These are phyloP conservation scores for Neurospora sp. DNA, from an alignment of 2,329 filamentous ascomycete species.

Conservation along the genomic window DNA sequence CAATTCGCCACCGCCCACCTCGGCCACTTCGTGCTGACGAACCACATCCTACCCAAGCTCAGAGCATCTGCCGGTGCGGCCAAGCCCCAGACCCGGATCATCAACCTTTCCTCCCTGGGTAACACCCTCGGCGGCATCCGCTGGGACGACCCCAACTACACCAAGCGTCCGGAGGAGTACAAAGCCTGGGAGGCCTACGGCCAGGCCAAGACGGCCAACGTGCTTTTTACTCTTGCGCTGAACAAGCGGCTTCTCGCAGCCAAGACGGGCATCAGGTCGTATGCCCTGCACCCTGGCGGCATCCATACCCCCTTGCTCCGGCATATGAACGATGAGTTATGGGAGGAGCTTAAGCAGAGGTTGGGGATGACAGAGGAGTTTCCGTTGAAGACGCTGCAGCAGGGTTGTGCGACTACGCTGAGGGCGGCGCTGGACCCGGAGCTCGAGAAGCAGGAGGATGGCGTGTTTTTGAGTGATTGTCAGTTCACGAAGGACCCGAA, in stretches of 20 bases:
- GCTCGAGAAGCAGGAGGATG: slow-evolving; percentile 20
- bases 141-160: slow-evolving; percentile 21
- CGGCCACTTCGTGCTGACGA: slow-evolving; percentile 26
- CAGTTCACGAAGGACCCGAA: slow-evolving; percentile 21
- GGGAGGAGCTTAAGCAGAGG: slow-evolving; percentile 10
- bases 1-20: slow-evolving; percentile 26
- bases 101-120: slow-evolving; percentile 12
- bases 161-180: slow-evolving; percentile 20
- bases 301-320: slow-evolving; percentile 19
- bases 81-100: slow-evolving; percentile 12
- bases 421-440: slow-evolving; percentile 33
- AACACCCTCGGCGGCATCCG: slow-evolving; percentile 15
- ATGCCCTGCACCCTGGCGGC: slow-evolving; percentile 29
- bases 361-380: slow-evolving; percentile 7
- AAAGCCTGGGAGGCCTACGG: slow-evolving; percentile 29
- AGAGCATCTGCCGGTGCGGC: background rate
- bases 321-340: slow-evolving; percentile 10
- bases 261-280: slow-evolving; percentile 22
- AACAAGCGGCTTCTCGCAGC: slow-evolving; percentile 20
- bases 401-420: slow-evolving; percentile 32
- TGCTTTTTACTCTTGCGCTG: slow-evolving; percentile 30
- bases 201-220: slow-evolving; percentile 35
- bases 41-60: slow-evolving; percentile 24
- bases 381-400: slow-evolving; percentile 25
- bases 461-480: slow-evolving; percentile 26